Base-by-base conservation (phyloP, 2,329 filamentous ascomycete species). In the Claviceps monticola region DNA sequence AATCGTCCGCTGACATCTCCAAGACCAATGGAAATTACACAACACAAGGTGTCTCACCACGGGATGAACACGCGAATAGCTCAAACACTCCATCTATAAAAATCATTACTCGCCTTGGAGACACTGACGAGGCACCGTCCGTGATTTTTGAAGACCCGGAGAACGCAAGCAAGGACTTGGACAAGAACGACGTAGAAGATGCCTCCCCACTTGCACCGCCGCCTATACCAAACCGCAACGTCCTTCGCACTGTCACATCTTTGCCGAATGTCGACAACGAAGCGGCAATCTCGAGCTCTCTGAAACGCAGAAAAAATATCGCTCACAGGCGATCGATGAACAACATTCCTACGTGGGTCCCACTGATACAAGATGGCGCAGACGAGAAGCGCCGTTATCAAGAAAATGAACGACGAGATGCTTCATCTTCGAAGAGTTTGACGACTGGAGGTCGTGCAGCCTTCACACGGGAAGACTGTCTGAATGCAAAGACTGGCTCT, bases 241-340 rank as follows among this genome's bases (percentile, higher is more conserved):
- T 41, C 16, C 51, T 50, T 23, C 51, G 51, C 21, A 16, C 44
- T 7, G 42, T 48, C 13, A 42, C 48, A 6, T 53, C 48, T 5
- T 21, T 52, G 4, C 42, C 46, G 2, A 50, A 37, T 16, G 38
- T 50, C 3, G 47, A 54, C 8, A 38, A 43, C 2, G 48, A 46
- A 7, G 50, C 37, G 3, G 29, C 42, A 11, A 34, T 34, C 6
- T 23, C 45, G 11, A 29, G 36, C 7, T 23, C 36, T 4, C 23
- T 16, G 29, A 46, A 51, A 0, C 4, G 37, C 1, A 41, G 41
- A 16, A 51, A 49, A 1, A 54, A 50, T 6, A 48, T 60, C 34
- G 56, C 58, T 2, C 56, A 56, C 1, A 61, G 60, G 54, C 56
- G 58, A 21, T 64, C 63, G 6, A 50, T 62, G 14, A 64, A 62